A percentile compares a stretch with the other conserved stretches of the same genome.
Evolutionary conservation across 139 green algal genomes (phyloP).

Genomic region (Diplosphaera chodatii): DNA sequence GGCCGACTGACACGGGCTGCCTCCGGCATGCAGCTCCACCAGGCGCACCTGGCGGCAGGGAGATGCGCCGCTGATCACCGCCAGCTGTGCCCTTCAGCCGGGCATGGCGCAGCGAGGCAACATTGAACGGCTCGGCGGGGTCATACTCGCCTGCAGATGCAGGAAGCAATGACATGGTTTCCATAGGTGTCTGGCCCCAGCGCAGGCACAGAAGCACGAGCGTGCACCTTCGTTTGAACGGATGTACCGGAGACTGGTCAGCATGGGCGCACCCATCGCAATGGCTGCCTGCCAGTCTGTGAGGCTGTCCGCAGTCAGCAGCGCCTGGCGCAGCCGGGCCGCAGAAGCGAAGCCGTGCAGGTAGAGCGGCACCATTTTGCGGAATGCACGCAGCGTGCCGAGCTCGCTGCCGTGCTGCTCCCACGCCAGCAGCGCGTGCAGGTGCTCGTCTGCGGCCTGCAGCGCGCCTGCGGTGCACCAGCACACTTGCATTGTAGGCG

Average conservation of each 20-base stretch:
- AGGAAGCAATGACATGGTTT: background rate
- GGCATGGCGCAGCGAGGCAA: background rate
- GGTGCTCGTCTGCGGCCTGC: background rate
- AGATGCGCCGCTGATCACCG: constrained; percentile 10
- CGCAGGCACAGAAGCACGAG: too few relatives aligned
- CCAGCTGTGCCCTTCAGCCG: constrained; percentile 23
- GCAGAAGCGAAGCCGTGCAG: constrained; percentile 23
- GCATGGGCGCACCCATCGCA: background rate
- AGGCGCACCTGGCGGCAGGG: constrained; percentile 11
- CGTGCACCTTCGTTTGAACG: too few relatives aligned
- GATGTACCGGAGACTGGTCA: too few relatives aligned
- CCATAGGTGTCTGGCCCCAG: too few relatives aligned
- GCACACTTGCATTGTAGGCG: too few relatives aligned
- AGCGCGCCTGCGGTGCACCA: background rate
- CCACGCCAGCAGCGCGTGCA: background rate
- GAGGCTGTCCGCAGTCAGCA: constrained; percentile 15
- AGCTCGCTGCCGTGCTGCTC: constrained; percentile 2
- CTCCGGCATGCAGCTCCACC: too few relatives aligned
- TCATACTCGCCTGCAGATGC: constrained; percentile 7
- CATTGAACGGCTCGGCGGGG: constrained; percentile 7
- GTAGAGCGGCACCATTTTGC: constrained; percentile 39
- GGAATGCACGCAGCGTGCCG: constrained; percentile 18
- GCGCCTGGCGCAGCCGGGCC: constrained; percentile 4
- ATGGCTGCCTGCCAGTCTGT: constrained; percentile 21
- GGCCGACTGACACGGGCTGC: too few relatives aligned